Evolutionary conservation across 2,329 filamentous ascomycete species (phyloP), one percentile per base, ranked within the genome.

Genomic region (Podosphaera leucotricha): DNA sequence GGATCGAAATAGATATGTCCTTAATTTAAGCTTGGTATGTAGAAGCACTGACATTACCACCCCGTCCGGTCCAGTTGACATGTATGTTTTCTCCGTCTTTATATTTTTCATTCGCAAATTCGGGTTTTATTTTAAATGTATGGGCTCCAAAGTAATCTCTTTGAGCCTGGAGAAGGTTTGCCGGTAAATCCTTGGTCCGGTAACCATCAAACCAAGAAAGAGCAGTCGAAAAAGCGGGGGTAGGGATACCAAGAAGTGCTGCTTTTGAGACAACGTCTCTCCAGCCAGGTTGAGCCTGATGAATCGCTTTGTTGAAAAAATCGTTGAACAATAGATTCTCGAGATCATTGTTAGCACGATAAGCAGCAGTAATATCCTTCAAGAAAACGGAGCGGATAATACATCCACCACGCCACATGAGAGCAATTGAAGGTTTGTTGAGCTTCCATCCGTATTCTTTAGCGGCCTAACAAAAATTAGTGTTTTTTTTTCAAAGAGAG

Each of bases 301-400:
- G 80, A 66, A 98, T 98, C 57, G 90, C 90, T 70, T 90, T 83
- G 75, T 92, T 93, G 81, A 98, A 98, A 78, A 98, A 98, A 63
- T 92, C 82, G 64, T 93, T 84, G 66, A 95, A 98, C 56, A 98
- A 75, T 56, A 98, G 70, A 75, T 98, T 98, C 77, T 94, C 80
- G 53, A 98, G 80, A 53, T 94, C 80, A 53, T 84, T 81, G 71
- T 94, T 77, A 55, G 74, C 77, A 67, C 87, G 87, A 77, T 94
- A 98, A 44, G 90, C 90, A 53, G 79, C 79, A 57, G 90, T 98
- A 68, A 98, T 98, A 64, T 98, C 87, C 78, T 95, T 95, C 54
- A 98, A 71, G 84, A 98, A 98, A 61, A 98, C 90, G 53, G 90
- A 95, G 65, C 90, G 87, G 69, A 98, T 98, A 59, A 98, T 98